A percentile compares a stretch with the other conserved stretches of the same genome.
phyloP scores from a whole-genome alignment of 1,284 basidiomycete species.

The Apiotrichum mycotoxinovorans region DNA sequence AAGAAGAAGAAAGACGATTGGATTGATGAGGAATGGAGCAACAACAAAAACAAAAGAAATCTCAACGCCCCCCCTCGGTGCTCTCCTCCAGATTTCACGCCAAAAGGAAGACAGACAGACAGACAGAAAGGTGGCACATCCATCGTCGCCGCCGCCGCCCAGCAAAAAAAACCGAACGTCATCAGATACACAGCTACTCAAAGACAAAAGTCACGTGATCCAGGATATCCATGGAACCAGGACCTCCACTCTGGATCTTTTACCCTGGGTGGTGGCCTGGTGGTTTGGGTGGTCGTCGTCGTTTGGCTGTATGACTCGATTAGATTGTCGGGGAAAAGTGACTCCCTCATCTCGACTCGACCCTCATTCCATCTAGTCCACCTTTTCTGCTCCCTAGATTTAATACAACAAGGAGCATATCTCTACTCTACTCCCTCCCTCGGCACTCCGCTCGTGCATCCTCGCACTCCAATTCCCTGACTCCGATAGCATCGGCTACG shows the following conservation, averaged over 20 bases:
- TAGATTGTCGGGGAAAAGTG: too few species aligned
- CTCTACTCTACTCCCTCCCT: not conserved
- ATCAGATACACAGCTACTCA: not conserved
- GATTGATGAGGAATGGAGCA: constrained; percentile 1
- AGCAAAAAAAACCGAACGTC: too few species aligned
- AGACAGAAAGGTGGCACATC: not conserved
- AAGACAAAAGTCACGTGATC: not conserved
- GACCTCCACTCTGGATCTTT: too few species aligned
- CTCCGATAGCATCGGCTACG: not conserved
- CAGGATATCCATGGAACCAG: too few species aligned
- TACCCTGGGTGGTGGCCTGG: too few species aligned
- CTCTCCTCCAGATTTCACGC: too few species aligned
- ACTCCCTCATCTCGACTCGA: too few species aligned
- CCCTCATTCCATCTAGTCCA: not conserved
- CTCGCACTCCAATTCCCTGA: not conserved
- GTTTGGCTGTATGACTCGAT: too few species aligned
- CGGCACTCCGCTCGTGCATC: not conserved
- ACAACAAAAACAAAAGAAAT: not conserved
- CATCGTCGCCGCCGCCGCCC: too few species aligned
- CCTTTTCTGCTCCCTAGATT: not conserved
- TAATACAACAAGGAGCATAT: too few species aligned
- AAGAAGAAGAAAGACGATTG: not conserved
- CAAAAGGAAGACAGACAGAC: not conserved
- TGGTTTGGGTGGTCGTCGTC: too few species aligned
- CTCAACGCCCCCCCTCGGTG: too few species aligned